Percentiles rank a stretch among this genome's conserved stretches.
Evolutionary conservation across 441 rosid species (phyloP).

Genomic region (Macaranga tanarius): DNA sequence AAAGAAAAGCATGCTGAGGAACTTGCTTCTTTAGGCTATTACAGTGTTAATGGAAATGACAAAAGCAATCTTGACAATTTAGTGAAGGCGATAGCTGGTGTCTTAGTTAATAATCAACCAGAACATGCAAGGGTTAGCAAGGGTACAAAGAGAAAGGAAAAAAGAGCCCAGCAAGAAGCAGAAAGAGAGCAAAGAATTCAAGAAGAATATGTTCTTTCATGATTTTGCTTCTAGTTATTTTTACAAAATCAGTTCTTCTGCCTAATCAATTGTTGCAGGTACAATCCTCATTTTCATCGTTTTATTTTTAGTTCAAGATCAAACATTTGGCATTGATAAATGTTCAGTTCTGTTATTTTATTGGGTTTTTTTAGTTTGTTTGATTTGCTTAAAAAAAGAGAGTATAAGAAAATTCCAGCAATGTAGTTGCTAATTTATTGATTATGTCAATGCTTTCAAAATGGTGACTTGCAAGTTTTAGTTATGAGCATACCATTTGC

Average conservation of each 20-base stretch:
- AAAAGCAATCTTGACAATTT: slow-evolving; percentile 62
- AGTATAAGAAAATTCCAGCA: neutral
- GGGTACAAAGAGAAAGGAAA: slow-evolving; percentile 71
- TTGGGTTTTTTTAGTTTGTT: neutral
- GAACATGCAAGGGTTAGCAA: slow-evolving; percentile 71
- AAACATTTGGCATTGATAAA: neutral
- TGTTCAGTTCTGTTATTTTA: neutral
- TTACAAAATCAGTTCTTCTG: slow-evolving; percentile 9
- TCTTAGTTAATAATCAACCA: slow-evolving; percentile 53
- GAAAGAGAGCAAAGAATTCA: slow-evolving; percentile 85
- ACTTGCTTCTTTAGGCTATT: slow-evolving; percentile 73
- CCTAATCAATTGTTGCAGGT: slow-evolving; percentile 27
- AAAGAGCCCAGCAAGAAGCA: slow-evolving; percentile 87
- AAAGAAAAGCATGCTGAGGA: slow-evolving; percentile 75
- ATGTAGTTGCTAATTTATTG: neutral
- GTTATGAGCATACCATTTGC: too few species aligned
- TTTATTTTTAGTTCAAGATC: too few species aligned
- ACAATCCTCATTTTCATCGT: neutral
- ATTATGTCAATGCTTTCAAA: neutral
- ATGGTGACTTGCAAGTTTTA: neutral
- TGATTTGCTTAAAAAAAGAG: neutral
- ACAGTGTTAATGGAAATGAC: slow-evolving; percentile 43
- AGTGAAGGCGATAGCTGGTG: slow-evolving; percentile 87
- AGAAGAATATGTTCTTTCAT: slow-evolving; percentile 50
- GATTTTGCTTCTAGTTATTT: slow-evolving; percentile 17